Conservation (phyloP, 1,284 basidiomycete genomes). For the Tilletiaria anomala region DNA sequence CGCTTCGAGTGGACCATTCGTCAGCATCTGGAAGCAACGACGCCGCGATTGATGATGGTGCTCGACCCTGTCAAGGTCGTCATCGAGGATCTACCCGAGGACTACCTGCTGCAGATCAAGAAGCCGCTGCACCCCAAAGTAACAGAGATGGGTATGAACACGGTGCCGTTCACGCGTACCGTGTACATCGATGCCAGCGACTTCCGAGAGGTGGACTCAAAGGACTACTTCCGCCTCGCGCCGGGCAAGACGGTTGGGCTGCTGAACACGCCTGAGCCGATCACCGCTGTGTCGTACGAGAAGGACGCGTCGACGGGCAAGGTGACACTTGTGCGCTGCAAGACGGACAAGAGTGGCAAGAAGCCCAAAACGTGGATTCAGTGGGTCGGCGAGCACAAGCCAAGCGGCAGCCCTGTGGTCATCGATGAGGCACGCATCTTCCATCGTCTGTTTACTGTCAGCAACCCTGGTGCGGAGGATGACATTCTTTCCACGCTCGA, state of each 20-base stretch:
- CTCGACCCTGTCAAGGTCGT: slow-evolving; percentile 70
- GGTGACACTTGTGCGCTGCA: slow-evolving; percentile 64
- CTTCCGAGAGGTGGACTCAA: slow-evolving; percentile 77
- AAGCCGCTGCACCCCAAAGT: slow-evolving; percentile 92
- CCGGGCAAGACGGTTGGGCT: slow-evolving; percentile 94
- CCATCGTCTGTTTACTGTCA: slow-evolving; percentile 82
- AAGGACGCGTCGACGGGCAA: slow-evolving; percentile 50
- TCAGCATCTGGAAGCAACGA: slow-evolving; percentile 74
- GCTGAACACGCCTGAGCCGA: slow-evolving; percentile 84
- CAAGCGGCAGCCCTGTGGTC: slow-evolving; percentile 62
- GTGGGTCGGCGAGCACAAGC: slow-evolving; percentile 80
- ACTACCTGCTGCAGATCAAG: slow-evolving; percentile 67
- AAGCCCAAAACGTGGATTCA: slow-evolving; percentile 96
- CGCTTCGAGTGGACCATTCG: slow-evolving; percentile 84
- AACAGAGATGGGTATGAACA: slow-evolving; percentile 66
- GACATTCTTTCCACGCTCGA: slow-evolving; percentile 69
- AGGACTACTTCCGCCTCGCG: slow-evolving; percentile 93
- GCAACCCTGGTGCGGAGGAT: slow-evolving; percentile 61
- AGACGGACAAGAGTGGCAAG: slow-evolving; percentile 49
- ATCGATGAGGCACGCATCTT: slow-evolving; percentile 86
- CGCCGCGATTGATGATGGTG: slow-evolving; percentile 83
- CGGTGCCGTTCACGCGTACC: slow-evolving; percentile 71
- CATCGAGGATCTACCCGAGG: slow-evolving; percentile 70
- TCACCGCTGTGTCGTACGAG: slow-evolving; percentile 70
- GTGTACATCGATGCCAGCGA: slow-evolving; percentile 90